phyloP scores from a whole-genome alignment of 2,329 filamentous ascomycete species.

The Colletotrichum cordylinicola region DNA sequence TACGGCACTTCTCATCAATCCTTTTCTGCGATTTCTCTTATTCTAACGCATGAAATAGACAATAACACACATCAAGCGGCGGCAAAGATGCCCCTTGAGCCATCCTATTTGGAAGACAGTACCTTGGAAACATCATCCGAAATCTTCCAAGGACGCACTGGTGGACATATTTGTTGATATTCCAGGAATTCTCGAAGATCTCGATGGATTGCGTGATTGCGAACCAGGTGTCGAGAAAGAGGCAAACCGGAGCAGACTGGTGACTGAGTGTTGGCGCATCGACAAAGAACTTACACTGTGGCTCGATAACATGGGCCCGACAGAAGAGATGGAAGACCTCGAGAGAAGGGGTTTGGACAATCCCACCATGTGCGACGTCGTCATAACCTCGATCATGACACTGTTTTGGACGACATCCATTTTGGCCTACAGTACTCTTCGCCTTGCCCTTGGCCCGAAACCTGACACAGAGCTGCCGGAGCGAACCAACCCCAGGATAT shows the following conservation, averaged over 20 bases:
- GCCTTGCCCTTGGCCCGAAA: background rate
- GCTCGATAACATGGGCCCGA: constrained; percentile 4
- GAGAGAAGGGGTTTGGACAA: background rate
- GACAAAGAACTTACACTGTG: constrained; percentile 14
- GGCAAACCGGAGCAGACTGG: background rate
- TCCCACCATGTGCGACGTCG: constrained; percentile 17
- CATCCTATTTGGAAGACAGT: constrained; percentile 35
- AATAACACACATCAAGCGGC: constrained; percentile 20
- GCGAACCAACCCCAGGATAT: constrained; percentile 7
- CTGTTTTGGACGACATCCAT: constrained; percentile 17
- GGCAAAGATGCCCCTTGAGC: constrained; percentile 29
- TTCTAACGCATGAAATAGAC: background rate
- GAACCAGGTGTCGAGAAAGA: background rate
- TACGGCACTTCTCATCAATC: background rate
- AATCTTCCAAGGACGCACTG: constrained; percentile 33
- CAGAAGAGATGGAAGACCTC: background rate
- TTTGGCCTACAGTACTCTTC: constrained; percentile 19
- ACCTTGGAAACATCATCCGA: constrained; percentile 34
- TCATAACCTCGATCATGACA: constrained; percentile 11
- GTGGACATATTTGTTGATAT: constrained; percentile 35
- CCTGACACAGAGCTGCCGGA: background rate
- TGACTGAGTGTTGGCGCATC: constrained; percentile 20
- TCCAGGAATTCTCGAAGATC: constrained; percentile 29
- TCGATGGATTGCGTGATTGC: constrained; percentile 29
- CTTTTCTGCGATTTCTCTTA: background rate